A percentile compares a stretch with the other conserved stretches of the same genome.
Evolutionary conservation across 2,329 filamentous ascomycete species (phyloP).

Genomic region (Aspergillus neoniger): DNA sequence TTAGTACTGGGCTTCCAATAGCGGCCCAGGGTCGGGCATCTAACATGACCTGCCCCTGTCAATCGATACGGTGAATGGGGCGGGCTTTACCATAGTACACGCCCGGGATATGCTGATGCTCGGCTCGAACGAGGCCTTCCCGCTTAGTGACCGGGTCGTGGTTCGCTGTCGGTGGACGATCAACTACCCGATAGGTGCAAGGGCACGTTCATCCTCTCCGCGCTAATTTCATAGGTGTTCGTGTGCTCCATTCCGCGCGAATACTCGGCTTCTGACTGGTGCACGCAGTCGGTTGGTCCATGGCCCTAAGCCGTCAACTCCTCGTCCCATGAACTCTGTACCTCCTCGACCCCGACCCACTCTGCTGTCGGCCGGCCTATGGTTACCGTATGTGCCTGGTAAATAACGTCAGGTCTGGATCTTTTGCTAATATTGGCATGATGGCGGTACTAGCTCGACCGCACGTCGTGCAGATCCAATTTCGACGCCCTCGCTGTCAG

Average conservation of each 20-base stretch:
- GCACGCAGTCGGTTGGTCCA: neutral
- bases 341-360: slow-evolving; percentile 1
- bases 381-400: neutral
- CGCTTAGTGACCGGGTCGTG: neutral
- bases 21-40: neutral
- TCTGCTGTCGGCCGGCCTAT: slow-evolving; percentile 4
- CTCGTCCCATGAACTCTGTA: slow-evolving; percentile 1
- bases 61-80: neutral
- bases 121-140: neutral
- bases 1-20: neutral
- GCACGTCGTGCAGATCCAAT: slow-evolving; percentile 15
- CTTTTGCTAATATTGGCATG: slow-evolving; percentile 2
- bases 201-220: slow-evolving; percentile 10
- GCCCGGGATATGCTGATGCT: neutral
- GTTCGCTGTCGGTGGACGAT: slow-evolving; percentile 14
- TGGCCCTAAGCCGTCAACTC: neutral
- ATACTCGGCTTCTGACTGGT: slow-evolving; percentile 9
- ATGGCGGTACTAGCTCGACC: neutral
- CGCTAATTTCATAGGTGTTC: slow-evolving; percentile 6
- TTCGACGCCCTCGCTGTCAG: slow-evolving; percentile 15
- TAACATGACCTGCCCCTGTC: neutral
- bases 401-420: slow-evolving; percentile 2
- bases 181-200: slow-evolving; percentile 5
- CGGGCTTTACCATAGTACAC: neutral
- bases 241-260: slow-evolving; percentile 10